Conservation (phyloP, 163 green algal species). For the Scenedesmus sp. region DNA sequence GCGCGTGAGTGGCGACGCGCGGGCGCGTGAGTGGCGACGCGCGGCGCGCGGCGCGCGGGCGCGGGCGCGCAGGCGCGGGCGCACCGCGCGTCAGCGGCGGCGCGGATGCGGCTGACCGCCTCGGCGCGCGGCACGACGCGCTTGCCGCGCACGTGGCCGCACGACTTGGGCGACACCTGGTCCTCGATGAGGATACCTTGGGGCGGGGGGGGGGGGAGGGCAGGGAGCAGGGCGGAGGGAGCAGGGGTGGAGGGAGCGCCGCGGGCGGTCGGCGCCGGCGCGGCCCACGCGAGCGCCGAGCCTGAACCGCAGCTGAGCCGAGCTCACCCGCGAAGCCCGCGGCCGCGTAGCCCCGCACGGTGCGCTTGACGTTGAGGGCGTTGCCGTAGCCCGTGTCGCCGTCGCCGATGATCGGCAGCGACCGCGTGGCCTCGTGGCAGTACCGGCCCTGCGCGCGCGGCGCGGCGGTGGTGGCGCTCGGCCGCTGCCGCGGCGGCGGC, state of each 20-base stretch:
- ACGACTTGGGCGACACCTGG: slow-evolving; percentile 90
- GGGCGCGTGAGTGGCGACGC: no score
- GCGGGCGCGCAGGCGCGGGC: no score
- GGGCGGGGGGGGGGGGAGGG: background rate
- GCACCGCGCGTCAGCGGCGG: slow-evolving; percentile 83
- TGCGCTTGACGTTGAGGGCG: slow-evolving; percentile 94
- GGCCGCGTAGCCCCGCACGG: slow-evolving; percentile 86
- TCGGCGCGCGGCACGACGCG: slow-evolving; percentile 84
- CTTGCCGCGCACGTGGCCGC: slow-evolving; percentile 91
- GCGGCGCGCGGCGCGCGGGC: no score
- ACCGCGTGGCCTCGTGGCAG: slow-evolving; percentile 76
- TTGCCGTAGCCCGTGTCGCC: slow-evolving; percentile 96
- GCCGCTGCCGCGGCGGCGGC: no score
- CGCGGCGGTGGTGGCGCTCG: no score
- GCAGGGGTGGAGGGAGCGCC: slow-evolving; percentile 34
- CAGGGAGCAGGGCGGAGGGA: slow-evolving; percentile 5
- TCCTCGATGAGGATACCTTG: slow-evolving; percentile 95
- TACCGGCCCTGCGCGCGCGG: slow-evolving; percentile 56
- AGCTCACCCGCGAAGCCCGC: slow-evolving; percentile 81
- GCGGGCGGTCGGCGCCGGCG: background rate
- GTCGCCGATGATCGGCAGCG: slow-evolving; percentile 93
- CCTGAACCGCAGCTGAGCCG: background rate
- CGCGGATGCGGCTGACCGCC: slow-evolving; percentile 81
- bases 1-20: no score
- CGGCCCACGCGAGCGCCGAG: no score